phyloP scores from a whole-genome alignment of 176 grass and related monocot genomes.

The Carex parvula region DNA sequence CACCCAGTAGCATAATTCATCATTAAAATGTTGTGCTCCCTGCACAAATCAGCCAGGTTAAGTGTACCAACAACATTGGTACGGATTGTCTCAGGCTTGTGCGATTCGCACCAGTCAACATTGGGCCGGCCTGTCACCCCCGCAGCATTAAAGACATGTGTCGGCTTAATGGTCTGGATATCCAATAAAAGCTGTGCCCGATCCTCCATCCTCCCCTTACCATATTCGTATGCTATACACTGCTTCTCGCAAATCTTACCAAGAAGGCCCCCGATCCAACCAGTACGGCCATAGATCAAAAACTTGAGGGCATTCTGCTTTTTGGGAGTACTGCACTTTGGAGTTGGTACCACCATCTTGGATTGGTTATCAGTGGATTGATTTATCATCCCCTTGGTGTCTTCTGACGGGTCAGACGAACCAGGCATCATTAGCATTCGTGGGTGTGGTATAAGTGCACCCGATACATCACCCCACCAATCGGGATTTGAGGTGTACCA shows the following conservation, averaged over 20 bases:
- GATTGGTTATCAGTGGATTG: conserved; percentile 41
- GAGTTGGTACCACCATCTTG: conserved; percentile 43
- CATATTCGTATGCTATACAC: conserved; percentile 64
- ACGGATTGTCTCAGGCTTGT: conserved; percentile 70
- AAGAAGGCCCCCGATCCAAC: conserved; percentile 83
- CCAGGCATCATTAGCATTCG: conserved; percentile 84
- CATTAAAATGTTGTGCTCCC: conserved; percentile 60
- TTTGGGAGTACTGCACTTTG: conserved; percentile 27
- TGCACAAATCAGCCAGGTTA: conserved; percentile 63
- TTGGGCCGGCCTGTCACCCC: conserved; percentile 77
- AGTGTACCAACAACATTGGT: conserved; percentile 75
- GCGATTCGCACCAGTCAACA: conserved; percentile 85
- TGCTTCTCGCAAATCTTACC: conserved; percentile 80
- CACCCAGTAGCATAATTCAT: conserved; percentile 80
- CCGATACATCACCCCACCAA: conserved; percentile 87
- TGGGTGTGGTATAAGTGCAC: conserved; percentile 75
- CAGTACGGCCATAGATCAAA: conserved; percentile 74
- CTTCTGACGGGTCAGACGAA: conserved; percentile 46
- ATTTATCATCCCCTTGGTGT: conserved; percentile 54
- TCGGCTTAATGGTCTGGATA: conserved; percentile 64
- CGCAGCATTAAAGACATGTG: conserved; percentile 84
- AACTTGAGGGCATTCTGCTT: conserved; percentile 44
- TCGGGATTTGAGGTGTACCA: conserved; percentile 73
- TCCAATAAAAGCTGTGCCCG: conserved; percentile 50
- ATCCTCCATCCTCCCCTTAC: conserved; percentile 64